Percentiles rank a stretch among this genome's conserved stretches.
phyloP scores from a whole-genome alignment of 345 rosid genomes.

The Lenwebbia sp. region DNA sequence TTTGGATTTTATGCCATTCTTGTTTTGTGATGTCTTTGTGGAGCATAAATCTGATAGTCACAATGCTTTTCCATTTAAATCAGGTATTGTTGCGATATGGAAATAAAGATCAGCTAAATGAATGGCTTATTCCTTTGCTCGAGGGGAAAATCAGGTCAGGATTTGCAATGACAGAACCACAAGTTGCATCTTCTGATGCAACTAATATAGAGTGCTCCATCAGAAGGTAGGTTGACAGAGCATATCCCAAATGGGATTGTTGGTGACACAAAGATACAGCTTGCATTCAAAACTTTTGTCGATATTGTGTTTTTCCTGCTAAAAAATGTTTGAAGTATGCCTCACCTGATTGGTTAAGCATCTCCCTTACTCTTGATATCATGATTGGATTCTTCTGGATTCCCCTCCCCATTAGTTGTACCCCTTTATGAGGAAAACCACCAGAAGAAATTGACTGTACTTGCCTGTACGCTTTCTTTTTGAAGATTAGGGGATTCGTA shows the following conservation, averaged over 20 bases:
- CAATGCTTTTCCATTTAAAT: background rate
- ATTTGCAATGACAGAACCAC: constrained; percentile 99
- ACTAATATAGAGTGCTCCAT: constrained; percentile 96
- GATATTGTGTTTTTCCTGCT: background rate
- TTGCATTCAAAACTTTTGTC: background rate
- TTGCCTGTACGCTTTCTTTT: background rate
- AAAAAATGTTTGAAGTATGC: background rate
- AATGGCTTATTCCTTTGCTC: constrained; percentile 94
- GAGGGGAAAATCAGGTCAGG: constrained; percentile 93
- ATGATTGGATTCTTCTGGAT: background rate
- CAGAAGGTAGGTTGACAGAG: constrained; percentile 33
- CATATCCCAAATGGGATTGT: background rate
- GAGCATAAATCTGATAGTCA: background rate
- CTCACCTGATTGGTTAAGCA: background rate
- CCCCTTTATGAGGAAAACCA: background rate
- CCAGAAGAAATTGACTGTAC: background rate
- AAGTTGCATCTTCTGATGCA: constrained; percentile 98
- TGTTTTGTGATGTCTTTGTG: background rate
- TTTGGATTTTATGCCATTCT: background rate
- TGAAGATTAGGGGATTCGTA: constrained; percentile 76
- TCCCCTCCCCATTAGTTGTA: background rate
- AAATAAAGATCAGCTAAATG: constrained; percentile 62
- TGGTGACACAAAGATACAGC: background rate
- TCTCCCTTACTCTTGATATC: background rate
- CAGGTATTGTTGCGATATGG: constrained; percentile 93